Evolutionary conservation across 2,329 filamentous ascomycete species (phyloP).

Genomic region (Venturia effusa): DNA sequence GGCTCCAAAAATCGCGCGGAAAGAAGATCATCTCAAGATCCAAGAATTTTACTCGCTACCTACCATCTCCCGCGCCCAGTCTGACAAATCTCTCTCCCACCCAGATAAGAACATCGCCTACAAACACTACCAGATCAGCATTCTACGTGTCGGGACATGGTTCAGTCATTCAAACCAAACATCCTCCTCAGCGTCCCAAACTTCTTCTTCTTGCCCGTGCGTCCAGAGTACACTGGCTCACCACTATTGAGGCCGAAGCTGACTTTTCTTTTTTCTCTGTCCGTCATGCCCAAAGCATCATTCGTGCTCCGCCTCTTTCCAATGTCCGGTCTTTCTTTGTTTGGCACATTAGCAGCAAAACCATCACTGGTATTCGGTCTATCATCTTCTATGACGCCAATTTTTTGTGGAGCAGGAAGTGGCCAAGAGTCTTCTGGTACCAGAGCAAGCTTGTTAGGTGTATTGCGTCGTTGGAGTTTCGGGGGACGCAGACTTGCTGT

Average conservation of each 20-base stretch:
- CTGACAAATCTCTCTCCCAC: not conserved
- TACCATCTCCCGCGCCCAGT: not conserved
- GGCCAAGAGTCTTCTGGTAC: constrained; percentile 39
- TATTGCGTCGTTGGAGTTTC: constrained; percentile 38
- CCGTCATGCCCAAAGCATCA: constrained; percentile 16
- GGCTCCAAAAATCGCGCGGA: not conserved
- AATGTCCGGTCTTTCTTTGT: not conserved
- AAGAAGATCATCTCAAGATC: not conserved
- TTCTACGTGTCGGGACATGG: not conserved
- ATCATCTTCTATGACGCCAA: constrained; percentile 10
- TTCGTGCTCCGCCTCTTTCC: not conserved
- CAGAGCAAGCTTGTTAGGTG: constrained; percentile 21
- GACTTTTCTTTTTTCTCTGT: constrained; percentile 19
- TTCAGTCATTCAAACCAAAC: constrained; percentile 48
- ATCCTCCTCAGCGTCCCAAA: constrained; percentile 56
- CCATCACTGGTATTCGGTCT: constrained; percentile 25
- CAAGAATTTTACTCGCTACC: not conserved
- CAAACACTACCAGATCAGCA: not conserved
- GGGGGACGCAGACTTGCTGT: constrained; percentile 21
- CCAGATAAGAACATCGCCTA: not conserved
- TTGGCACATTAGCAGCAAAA: constrained; percentile 4
- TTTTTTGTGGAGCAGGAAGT: constrained; percentile 26
- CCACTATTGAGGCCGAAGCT: constrained; percentile 18
- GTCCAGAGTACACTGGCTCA: constrained; percentile 2
- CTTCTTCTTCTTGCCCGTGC: constrained; percentile 49